phyloP scores from a whole-genome alignment of 306 rosid genomes.

The Macrotyloma uniflorum region DNA sequence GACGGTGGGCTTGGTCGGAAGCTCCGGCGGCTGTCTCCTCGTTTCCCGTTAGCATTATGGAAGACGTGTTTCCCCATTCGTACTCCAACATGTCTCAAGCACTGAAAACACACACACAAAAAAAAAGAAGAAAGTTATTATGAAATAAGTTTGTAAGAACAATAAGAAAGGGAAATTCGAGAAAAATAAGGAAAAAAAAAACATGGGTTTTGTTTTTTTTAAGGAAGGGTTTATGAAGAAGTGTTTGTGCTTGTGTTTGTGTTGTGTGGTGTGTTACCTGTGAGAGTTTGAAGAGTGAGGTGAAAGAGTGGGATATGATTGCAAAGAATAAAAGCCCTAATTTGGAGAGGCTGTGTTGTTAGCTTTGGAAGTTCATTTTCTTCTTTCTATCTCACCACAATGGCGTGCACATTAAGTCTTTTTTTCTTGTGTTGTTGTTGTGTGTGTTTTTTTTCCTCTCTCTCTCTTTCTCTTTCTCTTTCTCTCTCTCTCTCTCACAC shows the following conservation, averaged over 20 bases:
- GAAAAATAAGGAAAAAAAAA: neutral
- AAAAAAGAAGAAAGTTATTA: neutral
- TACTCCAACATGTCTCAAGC: conserved; percentile 71
- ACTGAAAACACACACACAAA: neutral
- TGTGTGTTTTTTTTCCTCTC: neutral
- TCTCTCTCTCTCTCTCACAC: neutral
- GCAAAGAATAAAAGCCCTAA: conserved; percentile 41
- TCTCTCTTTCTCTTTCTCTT: too few species aligned
- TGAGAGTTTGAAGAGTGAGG: conserved; percentile 30
- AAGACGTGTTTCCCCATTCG: conserved; percentile 85
- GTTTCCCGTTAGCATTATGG: conserved; percentile 65
- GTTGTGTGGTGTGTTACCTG: conserved; percentile 3
- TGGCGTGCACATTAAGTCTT: conserved; percentile 54
- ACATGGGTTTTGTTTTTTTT: neutral
- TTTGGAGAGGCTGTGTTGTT: conserved; percentile 15
- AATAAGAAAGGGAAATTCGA: neutral
- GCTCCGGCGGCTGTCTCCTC: conserved; percentile 45
- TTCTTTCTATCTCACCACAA: conserved; percentile 27
- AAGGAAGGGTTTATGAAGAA: conserved; percentile 19
- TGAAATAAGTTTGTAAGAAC: neutral
- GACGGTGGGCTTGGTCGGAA: conserved; percentile 66
- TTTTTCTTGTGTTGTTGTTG: neutral
- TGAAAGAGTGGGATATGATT: conserved; percentile 35
- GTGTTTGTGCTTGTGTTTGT: neutral
- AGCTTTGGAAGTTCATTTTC: neutral